These are phyloP conservation scores for Chionographis japonica DNA, from an alignment of 106 monocot species.

Conservation along the genomic window DNA sequence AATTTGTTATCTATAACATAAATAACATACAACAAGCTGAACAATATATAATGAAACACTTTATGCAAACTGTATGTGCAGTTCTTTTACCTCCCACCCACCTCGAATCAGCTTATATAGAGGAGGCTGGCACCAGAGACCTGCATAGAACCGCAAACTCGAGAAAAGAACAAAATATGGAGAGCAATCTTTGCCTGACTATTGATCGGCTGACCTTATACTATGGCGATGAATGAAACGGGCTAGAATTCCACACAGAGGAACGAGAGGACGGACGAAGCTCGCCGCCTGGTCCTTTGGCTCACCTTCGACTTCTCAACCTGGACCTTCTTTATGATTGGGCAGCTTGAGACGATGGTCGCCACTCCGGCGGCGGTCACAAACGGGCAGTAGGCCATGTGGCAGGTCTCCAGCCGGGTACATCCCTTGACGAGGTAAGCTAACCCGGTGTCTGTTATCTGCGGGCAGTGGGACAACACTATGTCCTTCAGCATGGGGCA, in stretches of 20 bases:
- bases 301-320: constrained; percentile 94
- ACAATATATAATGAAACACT: too few relatives aligned
- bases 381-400: constrained; percentile 87
- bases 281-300: constrained; percentile 65
- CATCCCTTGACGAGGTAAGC: constrained; percentile 76
- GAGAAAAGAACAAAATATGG: too few relatives aligned
- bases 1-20: too few relatives aligned
- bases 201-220: too few relatives aligned
- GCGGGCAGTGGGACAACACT: constrained; percentile 63
- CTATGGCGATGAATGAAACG: not conserved
- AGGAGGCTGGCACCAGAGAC: too few relatives aligned
- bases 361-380: constrained; percentile 79
- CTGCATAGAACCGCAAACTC: too few relatives aligned
- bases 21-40: too few relatives aligned
- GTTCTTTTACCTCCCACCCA: too few relatives aligned
- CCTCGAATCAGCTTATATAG: too few relatives aligned
- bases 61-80: too few relatives aligned
- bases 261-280: constrained; percentile 57
- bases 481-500: constrained; percentile 74
- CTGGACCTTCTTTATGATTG: constrained; percentile 68
- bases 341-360: constrained; percentile 72
- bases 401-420: constrained; percentile 60
- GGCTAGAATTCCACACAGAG: constrained; percentile 69
- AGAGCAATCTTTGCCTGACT: too few relatives aligned
- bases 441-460: constrained; percentile 78